These are phyloP conservation scores for Fusarium secorum DNA, from an alignment of 2,329 filamentous ascomycete genomes.

Conservation along the genomic window DNA sequence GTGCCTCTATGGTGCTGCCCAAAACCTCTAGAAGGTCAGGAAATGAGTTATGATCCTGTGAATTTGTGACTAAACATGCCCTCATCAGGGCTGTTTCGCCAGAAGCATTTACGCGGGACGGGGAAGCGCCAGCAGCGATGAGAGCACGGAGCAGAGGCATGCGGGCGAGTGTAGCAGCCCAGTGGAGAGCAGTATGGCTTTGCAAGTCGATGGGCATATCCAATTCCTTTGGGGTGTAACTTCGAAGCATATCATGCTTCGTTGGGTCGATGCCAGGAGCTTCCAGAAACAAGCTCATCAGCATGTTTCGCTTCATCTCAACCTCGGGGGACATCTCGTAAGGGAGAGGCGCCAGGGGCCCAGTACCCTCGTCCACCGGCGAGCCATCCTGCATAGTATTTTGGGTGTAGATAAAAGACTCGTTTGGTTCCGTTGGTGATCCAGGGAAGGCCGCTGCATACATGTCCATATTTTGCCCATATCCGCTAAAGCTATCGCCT, in stretches of 20 bases:
- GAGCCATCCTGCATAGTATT: constrained; percentile 53
- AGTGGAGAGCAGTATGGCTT: constrained; percentile 90
- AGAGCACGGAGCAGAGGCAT: constrained; percentile 83
- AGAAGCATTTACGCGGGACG: constrained; percentile 84
- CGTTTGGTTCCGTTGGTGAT: constrained; percentile 81
- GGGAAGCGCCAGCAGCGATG: constrained; percentile 84
- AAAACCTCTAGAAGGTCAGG: constrained; percentile 89
- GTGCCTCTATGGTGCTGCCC: constrained; percentile 87
- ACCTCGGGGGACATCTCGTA: constrained; percentile 68
- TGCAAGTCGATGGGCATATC: constrained; percentile 92
- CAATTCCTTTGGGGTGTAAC: constrained; percentile 79
- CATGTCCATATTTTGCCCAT: constrained; percentile 57
- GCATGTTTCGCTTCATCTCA: constrained; percentile 80
- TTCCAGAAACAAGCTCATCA: constrained; percentile 86
- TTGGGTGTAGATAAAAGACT: constrained; percentile 76
- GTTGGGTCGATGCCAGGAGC: constrained; percentile 73
- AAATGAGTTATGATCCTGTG: constrained; percentile 89
- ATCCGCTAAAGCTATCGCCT: constrained; percentile 65
- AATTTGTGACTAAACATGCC: constrained; percentile 92
- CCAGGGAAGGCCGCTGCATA: constrained; percentile 63
- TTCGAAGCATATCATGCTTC: constrained; percentile 78
- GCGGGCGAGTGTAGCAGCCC: constrained; percentile 92
- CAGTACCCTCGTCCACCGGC: constrained; percentile 60
- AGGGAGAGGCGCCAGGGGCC: constrained; percentile 71
- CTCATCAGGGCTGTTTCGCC: constrained; percentile 95